Percentiles rank a stretch among this genome's conserved stretches.
Evolutionary conservation across 306 rosid genomes (phyloP).

Genomic region (Datisca glomerata): DNA sequence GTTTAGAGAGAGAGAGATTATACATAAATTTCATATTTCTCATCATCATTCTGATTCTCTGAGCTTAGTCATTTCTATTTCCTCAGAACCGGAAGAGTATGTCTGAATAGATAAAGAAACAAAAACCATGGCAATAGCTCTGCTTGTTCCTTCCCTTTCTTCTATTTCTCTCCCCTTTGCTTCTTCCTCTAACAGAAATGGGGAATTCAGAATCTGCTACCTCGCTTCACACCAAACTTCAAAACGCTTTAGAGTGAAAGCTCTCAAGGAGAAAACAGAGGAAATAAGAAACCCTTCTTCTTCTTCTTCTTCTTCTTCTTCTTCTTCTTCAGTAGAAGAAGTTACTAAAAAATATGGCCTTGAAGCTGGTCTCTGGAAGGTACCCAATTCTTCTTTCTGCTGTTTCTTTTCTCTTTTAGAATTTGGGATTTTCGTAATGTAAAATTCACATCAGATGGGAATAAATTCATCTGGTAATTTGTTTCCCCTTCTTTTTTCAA

Average conservation of each 20-base stretch:
- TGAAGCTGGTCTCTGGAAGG: constrained; percentile 97
- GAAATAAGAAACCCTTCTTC: constrained; percentile 44
- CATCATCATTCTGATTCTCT: not conserved
- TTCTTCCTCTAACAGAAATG: constrained; percentile 19
- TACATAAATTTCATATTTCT: no score
- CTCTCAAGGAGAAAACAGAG: constrained; percentile 66
- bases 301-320: constrained; percentile 24
- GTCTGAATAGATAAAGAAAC: constrained; percentile 18
- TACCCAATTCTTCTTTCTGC: constrained; percentile 13
- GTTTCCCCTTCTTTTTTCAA: no score
- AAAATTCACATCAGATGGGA: no score
- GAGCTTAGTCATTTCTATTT: not conserved
- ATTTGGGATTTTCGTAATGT: not conserved
- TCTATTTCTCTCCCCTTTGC: constrained; percentile 26
- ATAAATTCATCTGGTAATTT: no score
- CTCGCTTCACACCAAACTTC: constrained; percentile 17
- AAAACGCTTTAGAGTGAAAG: constrained; percentile 44
- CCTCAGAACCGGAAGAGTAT: constrained; percentile 3
- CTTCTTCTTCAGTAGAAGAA: constrained; percentile 47
- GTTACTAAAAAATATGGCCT: constrained; percentile 79
- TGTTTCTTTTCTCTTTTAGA: not conserved
- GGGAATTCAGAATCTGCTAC: constrained; percentile 10
- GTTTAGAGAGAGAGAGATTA: no score
- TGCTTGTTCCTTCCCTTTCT: constrained; percentile 19
- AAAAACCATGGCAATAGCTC: constrained; percentile 31